Evolutionary conservation across 129 eudicot genomes (phyloP), one percentile per base, ranked within the genome.

Genomic region (Flaveria ramosissima): DNA sequence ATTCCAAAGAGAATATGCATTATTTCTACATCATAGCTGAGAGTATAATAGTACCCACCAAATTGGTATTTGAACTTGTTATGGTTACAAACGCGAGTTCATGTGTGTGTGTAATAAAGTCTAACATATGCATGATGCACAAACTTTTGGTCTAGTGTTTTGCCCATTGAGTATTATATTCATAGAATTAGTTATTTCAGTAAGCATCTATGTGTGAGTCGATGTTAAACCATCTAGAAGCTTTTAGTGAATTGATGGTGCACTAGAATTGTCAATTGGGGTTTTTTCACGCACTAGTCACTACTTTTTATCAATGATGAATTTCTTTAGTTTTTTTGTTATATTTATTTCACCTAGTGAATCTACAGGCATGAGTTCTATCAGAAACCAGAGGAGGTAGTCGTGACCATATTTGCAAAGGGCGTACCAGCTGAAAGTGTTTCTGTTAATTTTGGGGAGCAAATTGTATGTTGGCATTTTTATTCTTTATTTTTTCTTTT

Each of bases 381-480:
- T 85, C 97, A 92, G 85, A 92, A 87, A 77, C 97, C 96, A 20
- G 96, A 92, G 76, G 97, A 89, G 69, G 93, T 81, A 19, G 93
- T 92, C 48, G 93, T 92, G 71, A 89, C 90, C 23, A 84, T 92
- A 70, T 89, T 92, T 83, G 97, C 97, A 1, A 92, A 88, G 89
- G 85, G 89, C 27, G 53, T 92, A 69, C 93, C 90, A n/a, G 86
- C 91, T 43, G 78, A 89, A 16, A 76, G 75, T 65, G 80, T 89
- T 26, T 62, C 87, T 16, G 89, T 92, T 46, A 88, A 88, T 73
- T 92, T 71, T 64, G 97, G 97, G 48, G 97, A 89, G 81, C 97
- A 92, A 83, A 92, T 92, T 26, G 96, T 92, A 82, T 30, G 96
- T 71, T 57, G 42, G 30, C 30, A 20, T 73, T 73, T 76, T 55